Percentiles rank a stretch among this genome's conserved stretches.
Conservation (phyloP, 495 filamentous ascomycete species). For the Stereocaulon alpinum region DNA sequence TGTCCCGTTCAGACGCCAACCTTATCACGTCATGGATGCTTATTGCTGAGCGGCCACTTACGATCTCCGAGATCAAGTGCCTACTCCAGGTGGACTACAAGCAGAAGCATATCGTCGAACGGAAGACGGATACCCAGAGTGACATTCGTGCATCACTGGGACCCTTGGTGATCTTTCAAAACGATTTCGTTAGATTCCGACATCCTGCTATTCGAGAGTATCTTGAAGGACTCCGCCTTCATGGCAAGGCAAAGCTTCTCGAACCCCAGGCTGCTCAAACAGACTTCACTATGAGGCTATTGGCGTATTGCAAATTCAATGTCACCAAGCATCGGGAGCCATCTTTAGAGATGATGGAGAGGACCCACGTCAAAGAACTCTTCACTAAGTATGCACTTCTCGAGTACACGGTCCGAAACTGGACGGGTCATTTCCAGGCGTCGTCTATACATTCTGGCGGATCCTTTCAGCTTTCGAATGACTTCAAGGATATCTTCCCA, state of each 20-base stretch:
- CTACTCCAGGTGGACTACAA: slow-evolving; percentile 39
- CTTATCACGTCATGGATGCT: slow-evolving; percentile 45
- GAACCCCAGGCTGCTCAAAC: slow-evolving; percentile 42
- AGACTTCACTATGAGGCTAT: slow-evolving; percentile 41
- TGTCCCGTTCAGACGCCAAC: slow-evolving; percentile 31
- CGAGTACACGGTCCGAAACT: slow-evolving; percentile 49
- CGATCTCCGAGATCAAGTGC: slow-evolving; percentile 40
- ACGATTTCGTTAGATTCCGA: slow-evolving; percentile 47
- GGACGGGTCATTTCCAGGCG: slow-evolving; percentile 46
- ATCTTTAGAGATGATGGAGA: slow-evolving; percentile 39
- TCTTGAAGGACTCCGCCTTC: slow-evolving; percentile 33
- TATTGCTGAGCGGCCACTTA: slow-evolving; percentile 43
- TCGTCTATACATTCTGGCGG: slow-evolving; percentile 40
- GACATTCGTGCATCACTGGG: slow-evolving; percentile 31
- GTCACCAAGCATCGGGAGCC: slow-evolving; percentile 37
- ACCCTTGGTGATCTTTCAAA: slow-evolving; percentile 32
- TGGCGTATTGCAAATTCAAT: slow-evolving; percentile 44
- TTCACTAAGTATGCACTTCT: slow-evolving; percentile 43
- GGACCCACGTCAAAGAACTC: slow-evolving; percentile 34
- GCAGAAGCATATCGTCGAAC: slow-evolving; percentile 26
- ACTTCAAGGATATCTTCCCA: slow-evolving; percentile 44
- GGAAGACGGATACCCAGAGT: slow-evolving; percentile 23
- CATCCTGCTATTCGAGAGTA: slow-evolving; percentile 46
- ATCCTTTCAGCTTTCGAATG: slow-evolving; percentile 34
- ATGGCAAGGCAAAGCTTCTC: slow-evolving; percentile 30